A percentile compares a stretch with the other conserved stretches of the same genome.
Conservation (phyloP, 768 basidiomycete genomes). For the Xerocomellus dryophilus region DNA sequence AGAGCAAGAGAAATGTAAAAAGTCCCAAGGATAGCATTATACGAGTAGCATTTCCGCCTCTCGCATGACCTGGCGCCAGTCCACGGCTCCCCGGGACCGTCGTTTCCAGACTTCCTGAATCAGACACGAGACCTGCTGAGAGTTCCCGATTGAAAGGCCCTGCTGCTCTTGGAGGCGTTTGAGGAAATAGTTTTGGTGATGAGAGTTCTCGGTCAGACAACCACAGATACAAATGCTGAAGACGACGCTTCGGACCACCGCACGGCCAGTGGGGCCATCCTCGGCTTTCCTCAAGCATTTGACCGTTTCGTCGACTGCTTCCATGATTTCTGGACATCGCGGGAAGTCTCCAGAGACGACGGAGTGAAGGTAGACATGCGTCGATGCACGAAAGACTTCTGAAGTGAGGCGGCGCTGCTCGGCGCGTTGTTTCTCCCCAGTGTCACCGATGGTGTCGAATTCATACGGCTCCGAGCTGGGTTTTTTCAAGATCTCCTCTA, state of each 20-base stretch:
- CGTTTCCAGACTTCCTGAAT: slow-evolving; percentile 61
- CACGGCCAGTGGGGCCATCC: slow-evolving; percentile 40
- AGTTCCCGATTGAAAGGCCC: slow-evolving; percentile 61
- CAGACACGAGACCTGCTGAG: slow-evolving; percentile 48
- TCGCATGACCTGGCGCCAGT: slow-evolving; percentile 60
- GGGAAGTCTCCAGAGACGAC: slow-evolving; percentile 76
- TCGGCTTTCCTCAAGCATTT: slow-evolving; percentile 40
- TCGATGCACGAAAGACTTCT: slow-evolving; percentile 70
- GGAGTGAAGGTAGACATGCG: slow-evolving; percentile 70
- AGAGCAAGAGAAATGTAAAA: not conserved
- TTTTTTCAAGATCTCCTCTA: slow-evolving; percentile 41
- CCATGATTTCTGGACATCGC: slow-evolving; percentile 57
- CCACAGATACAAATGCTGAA: slow-evolving; percentile 76
- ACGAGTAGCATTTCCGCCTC: slow-evolving; percentile 58
- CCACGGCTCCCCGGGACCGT: slow-evolving; percentile 40
- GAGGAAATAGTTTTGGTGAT: slow-evolving; percentile 43
- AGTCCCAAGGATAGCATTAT: slow-evolving; percentile 21
- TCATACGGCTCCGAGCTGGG: slow-evolving; percentile 9
- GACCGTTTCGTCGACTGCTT: slow-evolving; percentile 54
- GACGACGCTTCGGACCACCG: slow-evolving; percentile 73
- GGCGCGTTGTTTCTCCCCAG: slow-evolving; percentile 8
- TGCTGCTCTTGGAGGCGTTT: slow-evolving; percentile 49
- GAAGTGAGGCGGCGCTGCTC: slow-evolving; percentile 46
- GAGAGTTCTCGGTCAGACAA: slow-evolving; percentile 54
- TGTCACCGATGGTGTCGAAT: not conserved